Base-by-base conservation (phyloP, 2,329 filamentous ascomycete species). In the Onygenales sp. region DNA sequence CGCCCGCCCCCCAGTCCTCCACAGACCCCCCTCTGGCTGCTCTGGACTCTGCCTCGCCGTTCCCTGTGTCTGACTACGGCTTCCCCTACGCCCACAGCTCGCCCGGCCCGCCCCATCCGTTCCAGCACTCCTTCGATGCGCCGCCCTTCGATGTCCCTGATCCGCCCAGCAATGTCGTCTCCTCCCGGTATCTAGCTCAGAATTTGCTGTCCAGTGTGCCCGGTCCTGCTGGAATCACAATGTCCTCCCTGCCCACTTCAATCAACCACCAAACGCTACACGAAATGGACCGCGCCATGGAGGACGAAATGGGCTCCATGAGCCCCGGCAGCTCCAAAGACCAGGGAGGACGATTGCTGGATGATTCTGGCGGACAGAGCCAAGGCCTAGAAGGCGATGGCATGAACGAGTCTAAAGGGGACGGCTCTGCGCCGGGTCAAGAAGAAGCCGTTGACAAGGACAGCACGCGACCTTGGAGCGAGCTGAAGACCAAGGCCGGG, bases 401-500 rank as follows among this genome's bases (percentile, higher is more conserved):
- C 35, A 21, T n/a, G 4, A 21, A 32, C 7, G 43, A 27, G 7
- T 14, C 32, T 11, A 46, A 33, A 14, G 9, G 21, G 6, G 50
- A 52, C 38, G 10, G 32, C 27, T 35, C 41, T 33, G 32, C 31
- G 36, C 33, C 35, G 9, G 41, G 31, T 31, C n/a, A 17, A 11
- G 41, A 57, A 11, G 38, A 53, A 2, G 35, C 36, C 10, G 80
- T 82, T 50, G 83, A 82, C 58, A 69, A 76, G 5, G 81, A 81
- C 50, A 74, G 78, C 7, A 74, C 79, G 7, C 83, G 85, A 11
- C 76, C 84, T 11, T 92, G 87, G 87, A 91, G 83, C 61, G 87
- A 92, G 66, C 75, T 91, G 58, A 92, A 92, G 69, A 92, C 87
- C 3, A 92, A 92, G 69, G 93, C 93, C 2, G 93, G 93, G 13